Conservation (phyloP, 805 yeast species). For the Hanseniaspora lindneri region DNA sequence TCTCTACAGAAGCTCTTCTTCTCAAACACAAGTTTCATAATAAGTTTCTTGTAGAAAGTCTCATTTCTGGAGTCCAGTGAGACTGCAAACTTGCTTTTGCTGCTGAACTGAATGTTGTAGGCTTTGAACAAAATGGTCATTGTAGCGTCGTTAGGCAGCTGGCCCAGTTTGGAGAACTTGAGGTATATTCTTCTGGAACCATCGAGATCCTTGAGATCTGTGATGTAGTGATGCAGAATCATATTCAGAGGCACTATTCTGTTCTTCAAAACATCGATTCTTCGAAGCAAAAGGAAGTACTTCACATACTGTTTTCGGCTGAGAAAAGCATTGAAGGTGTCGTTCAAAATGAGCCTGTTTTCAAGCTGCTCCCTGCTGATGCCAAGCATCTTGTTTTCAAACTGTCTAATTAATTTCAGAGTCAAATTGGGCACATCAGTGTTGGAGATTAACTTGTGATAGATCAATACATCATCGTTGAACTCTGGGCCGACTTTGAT, state of each 20-base stretch:
- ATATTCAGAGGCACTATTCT: neutral
- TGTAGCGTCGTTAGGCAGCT: constrained; percentile 1
- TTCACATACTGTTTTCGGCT: constrained; percentile 7
- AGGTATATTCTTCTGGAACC: neutral
- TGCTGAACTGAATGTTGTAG: neutral
- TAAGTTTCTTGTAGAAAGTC: neutral
- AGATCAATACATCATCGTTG: neutral
- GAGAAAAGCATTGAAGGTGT: neutral
- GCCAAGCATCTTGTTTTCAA: constrained; percentile 13
- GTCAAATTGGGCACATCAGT: constrained; percentile 2
- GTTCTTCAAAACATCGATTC: neutral
- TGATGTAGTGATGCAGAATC: constrained; percentile 2
- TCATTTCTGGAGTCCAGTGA: neutral
- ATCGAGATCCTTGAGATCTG: neutral
- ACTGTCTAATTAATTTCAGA: neutral
- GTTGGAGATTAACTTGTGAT: constrained; percentile 9
- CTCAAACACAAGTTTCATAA: neutral
- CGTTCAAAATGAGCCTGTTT: constrained; percentile 1
- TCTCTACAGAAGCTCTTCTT: neutral
- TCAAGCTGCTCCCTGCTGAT: neutral
- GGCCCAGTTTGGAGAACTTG: neutral
- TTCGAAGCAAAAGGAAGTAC: neutral
- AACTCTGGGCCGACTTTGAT: neutral
- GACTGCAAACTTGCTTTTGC: neutral
- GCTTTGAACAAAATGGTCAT: constrained; percentile 3